phyloP scores from a whole-genome alignment of 2,329 filamentous ascomycete genomes.

The Paecilomyces fulvus region DNA sequence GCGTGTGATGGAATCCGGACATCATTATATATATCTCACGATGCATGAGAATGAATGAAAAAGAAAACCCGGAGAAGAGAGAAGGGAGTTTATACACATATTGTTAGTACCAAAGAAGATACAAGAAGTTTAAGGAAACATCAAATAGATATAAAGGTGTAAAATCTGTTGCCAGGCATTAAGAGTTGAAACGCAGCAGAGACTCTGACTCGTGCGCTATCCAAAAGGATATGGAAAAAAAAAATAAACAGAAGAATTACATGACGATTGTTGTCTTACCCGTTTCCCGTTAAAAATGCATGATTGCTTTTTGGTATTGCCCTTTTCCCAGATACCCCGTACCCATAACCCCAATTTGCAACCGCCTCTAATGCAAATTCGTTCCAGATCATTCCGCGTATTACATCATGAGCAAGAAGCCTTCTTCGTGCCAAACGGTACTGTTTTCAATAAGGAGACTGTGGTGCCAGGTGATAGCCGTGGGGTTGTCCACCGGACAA shows the following conservation, averaged over 20 bases:
- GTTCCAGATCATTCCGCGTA: not conserved
- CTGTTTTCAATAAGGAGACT: not conserved
- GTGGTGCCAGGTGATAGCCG: not conserved
- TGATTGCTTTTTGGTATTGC: not conserved
- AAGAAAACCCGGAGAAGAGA: not conserved
- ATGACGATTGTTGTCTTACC: conserved; percentile 13
- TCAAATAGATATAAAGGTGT: not conserved
- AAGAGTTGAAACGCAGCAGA: not conserved
- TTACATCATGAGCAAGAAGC: not conserved
- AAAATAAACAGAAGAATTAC: no score
- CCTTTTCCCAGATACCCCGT: not conserved
- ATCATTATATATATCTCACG: not conserved
- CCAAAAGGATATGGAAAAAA: conserved; percentile 3
- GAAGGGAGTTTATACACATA: not conserved
- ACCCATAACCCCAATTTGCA: not conserved
- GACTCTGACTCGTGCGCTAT: not conserved
- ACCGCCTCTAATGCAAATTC: not conserved
- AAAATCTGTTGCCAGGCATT: conserved; percentile 1
- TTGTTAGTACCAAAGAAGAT: not conserved
- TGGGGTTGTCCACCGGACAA: not conserved
- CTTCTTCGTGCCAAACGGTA: not conserved
- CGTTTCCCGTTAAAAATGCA: conserved; percentile 12
- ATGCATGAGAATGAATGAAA: not conserved
- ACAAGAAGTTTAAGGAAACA: not conserved
- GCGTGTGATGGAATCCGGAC: not conserved